Evolutionary conservation across 139 green algal genomes (phyloP), one percentile per base, ranked within the genome.

Genomic region (Coccomyxa sp.): DNA sequence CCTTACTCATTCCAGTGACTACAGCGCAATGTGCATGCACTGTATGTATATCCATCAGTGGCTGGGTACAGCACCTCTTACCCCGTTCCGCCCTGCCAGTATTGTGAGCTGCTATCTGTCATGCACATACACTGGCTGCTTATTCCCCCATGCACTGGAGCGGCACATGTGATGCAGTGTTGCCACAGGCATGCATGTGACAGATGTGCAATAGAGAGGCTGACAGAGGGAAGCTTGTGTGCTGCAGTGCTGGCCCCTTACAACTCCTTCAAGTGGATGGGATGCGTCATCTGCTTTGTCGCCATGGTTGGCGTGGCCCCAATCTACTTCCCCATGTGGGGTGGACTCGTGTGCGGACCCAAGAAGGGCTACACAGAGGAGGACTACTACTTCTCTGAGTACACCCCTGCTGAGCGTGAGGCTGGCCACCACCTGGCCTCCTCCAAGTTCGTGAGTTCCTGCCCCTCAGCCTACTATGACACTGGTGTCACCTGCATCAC

Each of bases 301-400:
- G 94, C 94, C 0, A 35, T 84, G 16, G 69, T 92, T 33, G 55
- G 71, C 3, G 76, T 97, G 10, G 37, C 86, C n/a, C 55, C 89
- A 35, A 86, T 98, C 79, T 92, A 95, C 82, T 98, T 98, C 87
- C 95, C 95, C 71, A 94, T 94, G 93, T 98, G 94, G 95, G 95
- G 95, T 39, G 88, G 88, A 81, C 95, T 97, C 88, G 88, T 98
- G 70, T 88, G 81, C 12, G 75, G 64, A 18, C 73, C 88, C 38
- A 92, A 87, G 77, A 79, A 84, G 71, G 84, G 82, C 16, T 74
- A 84, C 50, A 92, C 86, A 8, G 95, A 98, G 85, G 89, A 97
- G 85, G 91, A 98, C 54, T 98, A 97, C 86, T 97, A 97, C 83
- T 74, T 68, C 29, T 55, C 54, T 27, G 88, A 93, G 75, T 92